Conservation (phyloP, 495 filamentous ascomycete species). For the Bacidia rubella region DNA sequence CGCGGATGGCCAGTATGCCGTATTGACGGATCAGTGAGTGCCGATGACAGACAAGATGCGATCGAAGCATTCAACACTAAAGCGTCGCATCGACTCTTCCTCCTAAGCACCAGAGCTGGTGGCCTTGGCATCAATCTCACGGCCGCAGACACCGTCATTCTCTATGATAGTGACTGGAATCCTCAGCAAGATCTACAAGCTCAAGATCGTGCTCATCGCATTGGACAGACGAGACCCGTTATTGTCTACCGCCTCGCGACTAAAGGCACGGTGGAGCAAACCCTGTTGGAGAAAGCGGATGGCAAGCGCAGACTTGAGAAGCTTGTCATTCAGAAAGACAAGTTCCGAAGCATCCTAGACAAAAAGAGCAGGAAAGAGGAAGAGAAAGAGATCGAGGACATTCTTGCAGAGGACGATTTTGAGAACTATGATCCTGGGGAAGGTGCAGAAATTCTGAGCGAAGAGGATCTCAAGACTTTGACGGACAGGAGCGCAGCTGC, state of each 20-base stretch:
- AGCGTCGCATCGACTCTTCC: slow-evolving; percentile 58
- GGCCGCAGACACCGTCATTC: slow-evolving; percentile 59
- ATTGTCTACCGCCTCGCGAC: slow-evolving; percentile 93
- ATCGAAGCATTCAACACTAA: slow-evolving; percentile 78
- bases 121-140: slow-evolving; percentile 87
- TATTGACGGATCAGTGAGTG: slow-evolving; percentile 80
- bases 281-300: slow-evolving; percentile 75
- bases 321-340: slow-evolving; percentile 88
- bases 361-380: slow-evolving; percentile 19
- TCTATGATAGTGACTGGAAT: slow-evolving; percentile 87
- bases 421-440: slow-evolving; percentile 46
- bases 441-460: slow-evolving; percentile 49
- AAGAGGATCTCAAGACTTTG: slow-evolving; percentile 63
- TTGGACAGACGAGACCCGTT: slow-evolving; percentile 83
- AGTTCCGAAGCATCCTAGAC: slow-evolving; percentile 43
- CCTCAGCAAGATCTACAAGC: slow-evolving; percentile 95
- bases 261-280: slow-evolving; percentile 83
- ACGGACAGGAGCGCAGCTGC: slow-evolving; percentile 80
- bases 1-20: slow-evolving; percentile 70
- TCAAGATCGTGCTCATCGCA: slow-evolving; percentile 86
- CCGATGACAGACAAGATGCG: slow-evolving; percentile 64
- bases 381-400: slow-evolving; percentile 32
- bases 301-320: slow-evolving; percentile 90
- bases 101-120: slow-evolving; percentile 81
- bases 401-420: slow-evolving; percentile 35